These are phyloP conservation scores for Blastobotrys raffinosifermentans DNA, from an alignment of 1,139 yeast species.

Conservation along the genomic window DNA sequence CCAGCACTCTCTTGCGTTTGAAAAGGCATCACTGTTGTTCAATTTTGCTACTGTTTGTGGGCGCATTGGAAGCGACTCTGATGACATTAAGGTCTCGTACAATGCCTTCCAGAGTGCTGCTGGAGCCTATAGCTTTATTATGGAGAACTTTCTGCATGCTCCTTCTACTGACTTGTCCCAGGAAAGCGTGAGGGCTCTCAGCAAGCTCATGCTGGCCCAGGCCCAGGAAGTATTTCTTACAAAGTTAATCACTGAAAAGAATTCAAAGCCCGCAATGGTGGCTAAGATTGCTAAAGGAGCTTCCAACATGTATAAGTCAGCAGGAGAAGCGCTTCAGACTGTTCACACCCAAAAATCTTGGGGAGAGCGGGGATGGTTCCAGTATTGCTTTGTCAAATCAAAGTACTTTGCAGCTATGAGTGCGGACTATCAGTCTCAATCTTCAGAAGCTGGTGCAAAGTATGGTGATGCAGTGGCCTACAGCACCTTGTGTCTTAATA, in stretches of 20 bases:
- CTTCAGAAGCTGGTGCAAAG: slow-evolving; percentile 45
- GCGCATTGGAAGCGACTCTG: slow-evolving; percentile 41
- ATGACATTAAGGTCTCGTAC: slow-evolving; percentile 55
- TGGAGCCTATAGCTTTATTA: slow-evolving; percentile 65
- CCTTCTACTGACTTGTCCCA: slow-evolving; percentile 76
- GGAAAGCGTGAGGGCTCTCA: slow-evolving; percentile 60
- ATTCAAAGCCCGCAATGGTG: slow-evolving; percentile 49
- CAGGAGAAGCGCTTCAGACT: slow-evolving; percentile 41
- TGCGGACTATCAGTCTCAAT: slow-evolving; percentile 48
- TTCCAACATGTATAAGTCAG: slow-evolving; percentile 48
- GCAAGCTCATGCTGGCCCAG: slow-evolving; percentile 70
- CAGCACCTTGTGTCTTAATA: slow-evolving; percentile 43
- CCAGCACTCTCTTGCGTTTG: slow-evolving; percentile 73
- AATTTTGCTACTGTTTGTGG: slow-evolving; percentile 60
- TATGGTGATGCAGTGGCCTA: slow-evolving; percentile 77
- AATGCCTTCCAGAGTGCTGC: slow-evolving; percentile 69
- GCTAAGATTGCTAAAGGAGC: slow-evolving; percentile 68
- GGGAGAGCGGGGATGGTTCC: slow-evolving; percentile 49
- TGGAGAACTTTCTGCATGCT: slow-evolving; percentile 83
- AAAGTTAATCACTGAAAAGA: slow-evolving; percentile 47
- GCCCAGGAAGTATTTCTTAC: slow-evolving; percentile 79
- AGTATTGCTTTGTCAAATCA: slow-evolving; percentile 39
- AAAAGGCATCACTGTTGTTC: slow-evolving; percentile 79
- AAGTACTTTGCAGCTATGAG: slow-evolving; percentile 44
- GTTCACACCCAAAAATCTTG: slow-evolving; percentile 46